Conservation (phyloP, 768 basidiomycete genomes). For the Termitomyces sp. region DNA sequence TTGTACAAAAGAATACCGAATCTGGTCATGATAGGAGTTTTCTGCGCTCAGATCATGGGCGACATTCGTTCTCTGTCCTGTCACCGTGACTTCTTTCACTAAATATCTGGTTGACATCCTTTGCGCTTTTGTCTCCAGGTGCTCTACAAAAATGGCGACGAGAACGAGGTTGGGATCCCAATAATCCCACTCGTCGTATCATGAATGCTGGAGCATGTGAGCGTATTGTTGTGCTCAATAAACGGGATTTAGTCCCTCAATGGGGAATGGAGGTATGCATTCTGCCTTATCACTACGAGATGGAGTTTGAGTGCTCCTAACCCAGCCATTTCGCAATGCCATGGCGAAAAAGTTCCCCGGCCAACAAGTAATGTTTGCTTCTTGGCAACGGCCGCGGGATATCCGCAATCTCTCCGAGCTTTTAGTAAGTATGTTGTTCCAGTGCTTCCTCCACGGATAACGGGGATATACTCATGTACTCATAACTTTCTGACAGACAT, state of each 20-base stretch:
- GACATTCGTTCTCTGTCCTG: neutral
- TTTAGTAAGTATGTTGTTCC: conserved; percentile 63
- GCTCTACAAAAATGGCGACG: conserved; percentile 63
- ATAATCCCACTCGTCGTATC: conserved; percentile 31
- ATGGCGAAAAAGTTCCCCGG: conserved; percentile 69
- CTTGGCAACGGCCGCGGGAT: conserved; percentile 62
- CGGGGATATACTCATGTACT: conserved; percentile 1
- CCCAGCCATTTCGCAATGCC: conserved; percentile 66
- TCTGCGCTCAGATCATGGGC: neutral
- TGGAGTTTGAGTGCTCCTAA: conserved; percentile 10
- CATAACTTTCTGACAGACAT: conserved; percentile 39
- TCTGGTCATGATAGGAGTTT: neutral
- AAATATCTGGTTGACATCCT: neutral
- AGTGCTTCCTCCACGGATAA: conserved; percentile 7
- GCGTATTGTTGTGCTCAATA: conserved; percentile 88
- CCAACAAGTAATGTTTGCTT: conserved; percentile 65
- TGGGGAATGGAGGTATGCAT: conserved; percentile 79
- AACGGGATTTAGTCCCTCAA: conserved; percentile 84
- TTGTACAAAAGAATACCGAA: neutral
- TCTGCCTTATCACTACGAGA: conserved; percentile 2
- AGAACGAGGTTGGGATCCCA: conserved; percentile 56
- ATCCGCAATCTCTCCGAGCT: conserved; percentile 58
- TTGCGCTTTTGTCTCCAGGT: conserved; percentile 29
- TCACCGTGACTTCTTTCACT: neutral
- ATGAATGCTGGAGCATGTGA: conserved; percentile 53